Conservation (phyloP, 164 flowering plant species). For the Annona cherimola region DNA sequence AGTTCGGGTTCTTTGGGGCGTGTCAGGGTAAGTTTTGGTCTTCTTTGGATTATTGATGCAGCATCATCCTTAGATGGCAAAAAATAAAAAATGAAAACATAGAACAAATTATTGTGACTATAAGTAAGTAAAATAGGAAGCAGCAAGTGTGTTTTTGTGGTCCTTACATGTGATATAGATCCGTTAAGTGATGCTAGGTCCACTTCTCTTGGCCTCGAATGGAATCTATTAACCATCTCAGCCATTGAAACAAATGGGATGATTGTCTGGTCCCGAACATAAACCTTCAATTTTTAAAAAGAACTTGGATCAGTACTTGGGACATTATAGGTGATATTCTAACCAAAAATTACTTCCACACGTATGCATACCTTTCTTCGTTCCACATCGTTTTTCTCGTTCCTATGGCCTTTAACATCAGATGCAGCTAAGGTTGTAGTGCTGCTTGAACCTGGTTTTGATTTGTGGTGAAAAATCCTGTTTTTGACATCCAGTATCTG, state of each 20-base stretch:
- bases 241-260: constrained; percentile 79
- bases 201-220: constrained; percentile 65
- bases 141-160: background rate
- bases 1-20: constrained; percentile 84
- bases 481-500: constrained; percentile 76
- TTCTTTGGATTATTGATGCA: constrained; percentile 35
- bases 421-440: constrained; percentile 28
- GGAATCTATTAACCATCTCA: constrained; percentile 76
- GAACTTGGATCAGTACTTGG: constrained; percentile 8
- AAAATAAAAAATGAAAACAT: background rate
- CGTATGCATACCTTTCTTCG: constrained; percentile 55
- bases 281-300: constrained; percentile 32
- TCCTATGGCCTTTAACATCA: constrained; percentile 31
- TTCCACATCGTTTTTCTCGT: constrained; percentile 21
- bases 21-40: constrained; percentile 66
- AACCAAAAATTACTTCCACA: background rate
- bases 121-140: background rate
- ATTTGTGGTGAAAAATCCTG: constrained; percentile 64
- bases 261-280: constrained; percentile 57
- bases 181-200: constrained; percentile 27
- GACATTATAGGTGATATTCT: background rate
- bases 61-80: constrained; percentile 28
- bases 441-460: constrained; percentile 38
- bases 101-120: background rate
- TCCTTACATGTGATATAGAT: constrained; percentile 48